A percentile compares a stretch with the other conserved stretches of the same genome.
These are phyloP conservation scores for Fomitopsis schrenkii DNA, from an alignment of 1,284 basidiomycete species.

Conservation along the genomic window DNA sequence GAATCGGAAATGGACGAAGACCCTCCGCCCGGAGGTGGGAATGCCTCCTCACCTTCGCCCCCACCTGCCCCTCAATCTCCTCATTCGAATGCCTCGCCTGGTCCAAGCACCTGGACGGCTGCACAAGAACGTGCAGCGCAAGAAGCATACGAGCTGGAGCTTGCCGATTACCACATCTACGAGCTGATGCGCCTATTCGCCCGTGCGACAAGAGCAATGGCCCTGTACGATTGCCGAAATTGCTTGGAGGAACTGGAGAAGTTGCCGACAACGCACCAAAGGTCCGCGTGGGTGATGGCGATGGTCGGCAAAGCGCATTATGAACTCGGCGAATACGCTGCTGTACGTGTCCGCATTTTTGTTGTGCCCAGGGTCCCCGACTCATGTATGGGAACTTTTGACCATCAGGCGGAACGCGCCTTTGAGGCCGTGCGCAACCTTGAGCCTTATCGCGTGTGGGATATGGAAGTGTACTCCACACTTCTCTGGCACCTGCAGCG, in stretches of 20 bases:
- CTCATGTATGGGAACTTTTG: conserved; percentile 11
- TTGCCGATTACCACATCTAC: conserved; percentile 82
- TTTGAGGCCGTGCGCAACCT: conserved; percentile 77
- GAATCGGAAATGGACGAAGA: conserved; percentile 73
- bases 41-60: conserved; percentile 31
- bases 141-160: conserved; percentile 62
- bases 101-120: conserved; percentile 51
- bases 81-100: conserved; percentile 50
- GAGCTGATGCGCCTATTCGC: conserved; percentile 81
- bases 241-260: conserved; percentile 74
- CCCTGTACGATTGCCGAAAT: conserved; percentile 70
- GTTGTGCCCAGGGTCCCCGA: conserved; percentile 6
- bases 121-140: conserved; percentile 65
- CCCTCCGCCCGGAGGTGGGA: conserved; percentile 36
- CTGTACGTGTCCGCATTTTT: conserved; percentile 50
- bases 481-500: conserved; percentile 89
- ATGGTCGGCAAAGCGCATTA: conserved; percentile 85
- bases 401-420: conserved; percentile 74
- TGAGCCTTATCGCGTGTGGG: conserved; percentile 81
- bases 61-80: conserved; percentile 58
- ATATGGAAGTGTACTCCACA: conserved; percentile 94
- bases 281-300: conserved; percentile 72
- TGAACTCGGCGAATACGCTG: conserved; percentile 81
- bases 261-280: conserved; percentile 73
- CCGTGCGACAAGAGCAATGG: conserved; percentile 66